Conservation (phyloP, 306 rosid genomes). For the Myrica gale region DNA sequence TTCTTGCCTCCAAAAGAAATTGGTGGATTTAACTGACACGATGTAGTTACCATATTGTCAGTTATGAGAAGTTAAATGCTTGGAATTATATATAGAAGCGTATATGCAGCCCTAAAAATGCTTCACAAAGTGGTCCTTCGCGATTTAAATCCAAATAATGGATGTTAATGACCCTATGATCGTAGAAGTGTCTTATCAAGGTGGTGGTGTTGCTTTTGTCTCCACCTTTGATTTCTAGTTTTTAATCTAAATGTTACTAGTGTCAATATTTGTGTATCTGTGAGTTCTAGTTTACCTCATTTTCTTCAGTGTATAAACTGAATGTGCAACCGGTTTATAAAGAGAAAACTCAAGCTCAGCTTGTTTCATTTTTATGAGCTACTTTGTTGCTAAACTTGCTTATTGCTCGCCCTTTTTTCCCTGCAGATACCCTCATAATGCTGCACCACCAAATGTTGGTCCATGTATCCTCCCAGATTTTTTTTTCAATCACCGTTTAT, state of each 20-base stretch:
- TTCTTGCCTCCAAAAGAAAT: background rate
- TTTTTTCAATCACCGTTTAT: constrained; percentile 11
- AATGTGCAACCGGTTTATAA: background rate
- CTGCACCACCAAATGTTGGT: constrained; percentile 79
- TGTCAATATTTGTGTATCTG: background rate
- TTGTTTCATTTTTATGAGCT: background rate
- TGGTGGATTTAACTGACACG: background rate
- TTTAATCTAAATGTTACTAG: background rate
- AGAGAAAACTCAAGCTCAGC: background rate
- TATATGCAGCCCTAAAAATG: background rate
- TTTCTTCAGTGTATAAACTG: constrained; percentile 1
- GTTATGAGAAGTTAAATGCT: background rate
- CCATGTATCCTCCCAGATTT: constrained; percentile 77
- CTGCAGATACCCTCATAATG: constrained; percentile 75
- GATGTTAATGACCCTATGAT: background rate
- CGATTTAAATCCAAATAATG: background rate
- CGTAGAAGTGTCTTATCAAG: background rate
- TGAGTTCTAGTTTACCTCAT: background rate
- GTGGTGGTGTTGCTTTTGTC: background rate
- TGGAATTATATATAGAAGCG: background rate
- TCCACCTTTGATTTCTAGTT: background rate
- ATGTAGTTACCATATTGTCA: background rate
- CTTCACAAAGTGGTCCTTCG: background rate
- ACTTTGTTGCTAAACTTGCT: constrained; percentile 19
- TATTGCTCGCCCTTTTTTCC: background rate